A percentile compares a stretch with the other conserved stretches of the same genome.
phyloP scores from a whole-genome alignment of 352 stramenopile genomes.

The Phytophthora macrochlamydospora region DNA sequence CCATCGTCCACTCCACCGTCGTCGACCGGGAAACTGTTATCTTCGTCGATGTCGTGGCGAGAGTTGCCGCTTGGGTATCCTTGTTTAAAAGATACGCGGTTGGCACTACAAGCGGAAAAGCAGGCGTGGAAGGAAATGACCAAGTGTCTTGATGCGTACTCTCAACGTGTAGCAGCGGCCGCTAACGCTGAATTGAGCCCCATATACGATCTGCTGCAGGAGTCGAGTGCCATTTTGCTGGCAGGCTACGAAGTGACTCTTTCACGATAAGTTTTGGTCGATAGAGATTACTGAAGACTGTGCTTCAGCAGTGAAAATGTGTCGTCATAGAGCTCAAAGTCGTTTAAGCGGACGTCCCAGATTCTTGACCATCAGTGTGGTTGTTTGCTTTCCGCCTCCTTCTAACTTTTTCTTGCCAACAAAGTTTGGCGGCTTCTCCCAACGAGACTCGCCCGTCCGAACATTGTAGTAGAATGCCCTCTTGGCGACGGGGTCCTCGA shows the following conservation, averaged over 20 bases:
- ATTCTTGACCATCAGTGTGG: slow-evolving; percentile 1
- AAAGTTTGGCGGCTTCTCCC: slow-evolving; percentile 53
- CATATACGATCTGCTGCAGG: slow-evolving; percentile 77
- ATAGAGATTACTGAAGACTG: slow-evolving; percentile 15
- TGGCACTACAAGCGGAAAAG: slow-evolving; percentile 64
- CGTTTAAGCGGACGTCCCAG: neutral
- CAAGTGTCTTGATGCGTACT: slow-evolving; percentile 82
- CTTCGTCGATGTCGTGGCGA: slow-evolving; percentile 29
- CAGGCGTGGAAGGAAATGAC: slow-evolving; percentile 81
- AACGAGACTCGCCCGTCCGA: slow-evolving; percentile 68
- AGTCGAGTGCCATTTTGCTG: slow-evolving; percentile 78
- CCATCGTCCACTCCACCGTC: slow-evolving; percentile 24
- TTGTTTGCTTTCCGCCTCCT: slow-evolving; percentile 17
- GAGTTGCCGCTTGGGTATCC: slow-evolving; percentile 70
- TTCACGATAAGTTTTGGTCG: slow-evolving; percentile 30
- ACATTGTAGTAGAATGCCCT: slow-evolving; percentile 74
- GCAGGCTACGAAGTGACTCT: slow-evolving; percentile 77
- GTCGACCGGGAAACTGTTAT: slow-evolving; percentile 24
- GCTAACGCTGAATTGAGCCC: slow-evolving; percentile 49
- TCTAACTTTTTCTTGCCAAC: slow-evolving; percentile 33
- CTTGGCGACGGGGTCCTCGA: slow-evolving; percentile 45
- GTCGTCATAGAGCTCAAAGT: neutral
- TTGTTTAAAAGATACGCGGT: slow-evolving; percentile 59
- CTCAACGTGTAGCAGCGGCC: slow-evolving; percentile 68
- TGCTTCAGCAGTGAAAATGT: neutral